Evolutionary conservation across 1,284 basidiomycete genomes (phyloP), one percentile per base, ranked within the genome.

Genomic region (Tilletiopsis washingtonensis): DNA sequence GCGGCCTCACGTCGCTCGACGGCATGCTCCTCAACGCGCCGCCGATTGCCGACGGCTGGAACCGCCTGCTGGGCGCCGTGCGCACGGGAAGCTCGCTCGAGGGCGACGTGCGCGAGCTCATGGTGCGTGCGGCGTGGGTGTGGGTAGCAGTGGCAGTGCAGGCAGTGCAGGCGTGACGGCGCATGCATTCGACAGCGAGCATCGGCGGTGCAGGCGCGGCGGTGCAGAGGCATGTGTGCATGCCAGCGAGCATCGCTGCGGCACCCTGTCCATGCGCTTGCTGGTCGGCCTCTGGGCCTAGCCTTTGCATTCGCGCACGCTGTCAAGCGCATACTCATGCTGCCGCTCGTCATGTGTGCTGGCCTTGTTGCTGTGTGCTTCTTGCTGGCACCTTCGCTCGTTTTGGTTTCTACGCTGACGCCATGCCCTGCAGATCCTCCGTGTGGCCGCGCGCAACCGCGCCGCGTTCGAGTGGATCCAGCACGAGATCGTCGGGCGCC

Each of bases 381-480:
- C n/a, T n/a, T n/a, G n/a, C n/a, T n/a, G n/a, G n/a, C n/a, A n/a
- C n/a, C 37, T 26, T 6, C 32, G 19, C 15, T 27, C 15, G 34
- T 42, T 23, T 5, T 21, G 2, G 20, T 11, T 7, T 15, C 3
- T 12, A 19, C 4, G 12, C 5, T 17, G 19, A 12, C 17, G n/a
- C 24, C 39, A 7, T 12, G n/a, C 17, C 32, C 12, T 34, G 5
- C 50, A 75, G 74, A 76, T 77, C 51, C 62, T 76, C 3, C 71
- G 76, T 14, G 75, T 77, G 2, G 76, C 76, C 1, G 74, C 71
- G 1, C 69, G 73, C 47, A 77, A 77, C 53, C 61, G 62, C 23
- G 76, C 76, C 21, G 66, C 72, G 19, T 77, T 75, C 49, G 76
- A 77, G 54, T 77, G 76, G 76, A 72, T 76, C 46, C 75, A 73